Percentiles rank a stretch among this genome's conserved stretches.
Evolutionary conservation across 2,329 filamentous ascomycete species (phyloP).

Genomic region (Calonectria hongkongensis): DNA sequence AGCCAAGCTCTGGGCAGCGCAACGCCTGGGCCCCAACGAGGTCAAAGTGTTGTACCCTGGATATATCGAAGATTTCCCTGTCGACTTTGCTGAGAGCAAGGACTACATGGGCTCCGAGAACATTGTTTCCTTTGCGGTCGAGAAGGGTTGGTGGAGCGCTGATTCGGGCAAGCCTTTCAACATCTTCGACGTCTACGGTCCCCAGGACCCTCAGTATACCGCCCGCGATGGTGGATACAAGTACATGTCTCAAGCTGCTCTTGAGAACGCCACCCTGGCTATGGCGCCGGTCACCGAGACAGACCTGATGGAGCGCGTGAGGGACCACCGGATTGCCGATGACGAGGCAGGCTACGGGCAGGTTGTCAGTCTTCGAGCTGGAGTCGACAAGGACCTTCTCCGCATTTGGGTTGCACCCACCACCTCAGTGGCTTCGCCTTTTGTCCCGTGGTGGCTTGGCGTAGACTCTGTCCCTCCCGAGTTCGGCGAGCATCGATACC

Average conservation of each 20-base stretch:
- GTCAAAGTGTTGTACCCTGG: constrained; percentile 51
- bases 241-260: constrained; percentile 50
- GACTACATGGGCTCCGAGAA: constrained; percentile 49
- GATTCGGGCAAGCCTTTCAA: constrained; percentile 47
- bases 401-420: constrained; percentile 51
- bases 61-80: constrained; percentile 50
- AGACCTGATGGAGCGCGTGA: constrained; percentile 50
- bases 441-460: constrained; percentile 51
- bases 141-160: constrained; percentile 51
- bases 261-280: constrained; percentile 47
- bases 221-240: constrained; percentile 52
- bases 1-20: constrained; percentile 50
- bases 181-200: constrained; percentile 49
- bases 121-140: constrained; percentile 49
- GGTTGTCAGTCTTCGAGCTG: constrained; percentile 44
- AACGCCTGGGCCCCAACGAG: constrained; percentile 47
- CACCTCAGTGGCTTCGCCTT: constrained; percentile 45
- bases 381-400: constrained; percentile 45
- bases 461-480: constrained; percentile 48
- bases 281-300: constrained; percentile 49
- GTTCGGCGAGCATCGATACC: constrained; percentile 48
- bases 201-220: constrained; percentile 48
- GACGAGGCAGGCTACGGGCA: constrained; percentile 51
- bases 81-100: constrained; percentile 34
- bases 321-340: constrained; percentile 49